phyloP scores from a whole-genome alignment of 2,329 filamentous ascomycete genomes.

The Claviceps paspali region DNA sequence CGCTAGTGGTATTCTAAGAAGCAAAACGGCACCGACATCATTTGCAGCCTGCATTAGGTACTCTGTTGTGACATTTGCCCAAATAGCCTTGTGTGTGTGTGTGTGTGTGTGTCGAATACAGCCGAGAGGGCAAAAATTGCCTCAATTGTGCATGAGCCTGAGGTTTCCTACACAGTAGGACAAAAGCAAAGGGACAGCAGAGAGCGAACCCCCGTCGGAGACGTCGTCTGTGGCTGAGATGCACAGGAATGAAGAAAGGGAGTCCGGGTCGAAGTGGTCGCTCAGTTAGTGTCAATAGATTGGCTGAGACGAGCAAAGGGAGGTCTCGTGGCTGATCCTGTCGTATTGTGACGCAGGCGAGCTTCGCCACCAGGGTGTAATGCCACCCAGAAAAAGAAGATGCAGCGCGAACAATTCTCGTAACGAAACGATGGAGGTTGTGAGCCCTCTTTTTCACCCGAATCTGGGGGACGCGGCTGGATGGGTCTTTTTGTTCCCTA shows the following conservation, averaged over 20 bases:
- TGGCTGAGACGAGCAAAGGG: neutral
- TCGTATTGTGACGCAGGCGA: neutral
- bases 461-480: slow-evolving; percentile 6
- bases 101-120: too few relatives aligned
- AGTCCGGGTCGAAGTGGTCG: neutral
- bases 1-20: too few relatives aligned
- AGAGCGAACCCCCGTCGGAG: neutral
- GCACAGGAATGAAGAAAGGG: neutral
- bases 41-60: too few relatives aligned
- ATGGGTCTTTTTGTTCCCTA: slow-evolving; percentile 1
- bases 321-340: slow-evolving; percentile 1
- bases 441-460: slow-evolving; percentile 4
- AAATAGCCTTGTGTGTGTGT: too few relatives aligned
- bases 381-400: too few relatives aligned
- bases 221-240: too few relatives aligned
- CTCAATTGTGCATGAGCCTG: too few relatives aligned
- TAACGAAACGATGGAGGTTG: slow-evolving; percentile 2
- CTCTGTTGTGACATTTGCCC: too few relatives aligned
- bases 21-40: too few relatives aligned
- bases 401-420: neutral
- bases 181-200: neutral
- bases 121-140: too few relatives aligned
- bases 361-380: too few relatives aligned
- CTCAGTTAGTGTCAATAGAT: neutral
- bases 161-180: too few relatives aligned